phyloP scores from a whole-genome alignment of 192 early-diverging fungal genomes.

The Coemansia sp. region DNA sequence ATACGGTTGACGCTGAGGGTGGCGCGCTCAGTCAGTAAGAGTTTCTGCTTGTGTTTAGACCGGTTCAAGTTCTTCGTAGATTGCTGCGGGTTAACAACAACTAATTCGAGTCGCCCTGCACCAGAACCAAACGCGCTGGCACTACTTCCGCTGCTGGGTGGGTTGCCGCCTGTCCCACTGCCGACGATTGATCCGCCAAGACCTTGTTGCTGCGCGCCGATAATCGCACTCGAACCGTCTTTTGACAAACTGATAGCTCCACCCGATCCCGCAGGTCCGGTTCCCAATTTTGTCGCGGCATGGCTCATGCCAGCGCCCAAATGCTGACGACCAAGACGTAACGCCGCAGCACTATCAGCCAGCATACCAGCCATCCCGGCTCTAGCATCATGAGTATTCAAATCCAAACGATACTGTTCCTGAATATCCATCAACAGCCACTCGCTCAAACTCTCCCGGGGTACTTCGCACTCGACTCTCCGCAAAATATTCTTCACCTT shows the following conservation, averaged over 20 bases:
- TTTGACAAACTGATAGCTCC: slow-evolving; percentile 7
- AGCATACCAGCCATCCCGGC: slow-evolving; percentile 1
- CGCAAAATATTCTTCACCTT: slow-evolving; percentile 79
- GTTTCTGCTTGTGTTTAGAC: slow-evolving; percentile 37
- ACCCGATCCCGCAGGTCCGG: neutral
- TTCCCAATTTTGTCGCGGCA: slow-evolving; percentile 8
- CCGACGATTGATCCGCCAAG: neutral
- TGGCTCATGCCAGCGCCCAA: slow-evolving; percentile 7
- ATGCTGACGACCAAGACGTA: slow-evolving; percentile 22
- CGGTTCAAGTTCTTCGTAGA: slow-evolving; percentile 40
- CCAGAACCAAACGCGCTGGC: slow-evolving; percentile 13
- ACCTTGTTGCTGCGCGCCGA: slow-evolving; percentile 7
- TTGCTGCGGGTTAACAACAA: slow-evolving; percentile 40
- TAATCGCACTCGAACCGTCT: slow-evolving; percentile 13
- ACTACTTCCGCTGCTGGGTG: neutral
- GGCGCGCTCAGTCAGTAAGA: slow-evolving; percentile 55
- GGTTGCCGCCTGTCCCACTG: neutral
- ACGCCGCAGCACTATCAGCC: slow-evolving; percentile 31
- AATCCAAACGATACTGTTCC: slow-evolving; percentile 69
- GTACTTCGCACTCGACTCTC: slow-evolving; percentile 72
- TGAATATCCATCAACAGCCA: slow-evolving; percentile 67
- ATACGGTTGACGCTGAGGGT: slow-evolving; percentile 61
- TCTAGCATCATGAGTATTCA: slow-evolving; percentile 51
- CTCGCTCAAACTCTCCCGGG: slow-evolving; percentile 60
- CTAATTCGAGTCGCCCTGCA: slow-evolving; percentile 39